Evolutionary conservation across 768 basidiomycete species (phyloP).

Genomic region (Multifurca ochricompacta): DNA sequence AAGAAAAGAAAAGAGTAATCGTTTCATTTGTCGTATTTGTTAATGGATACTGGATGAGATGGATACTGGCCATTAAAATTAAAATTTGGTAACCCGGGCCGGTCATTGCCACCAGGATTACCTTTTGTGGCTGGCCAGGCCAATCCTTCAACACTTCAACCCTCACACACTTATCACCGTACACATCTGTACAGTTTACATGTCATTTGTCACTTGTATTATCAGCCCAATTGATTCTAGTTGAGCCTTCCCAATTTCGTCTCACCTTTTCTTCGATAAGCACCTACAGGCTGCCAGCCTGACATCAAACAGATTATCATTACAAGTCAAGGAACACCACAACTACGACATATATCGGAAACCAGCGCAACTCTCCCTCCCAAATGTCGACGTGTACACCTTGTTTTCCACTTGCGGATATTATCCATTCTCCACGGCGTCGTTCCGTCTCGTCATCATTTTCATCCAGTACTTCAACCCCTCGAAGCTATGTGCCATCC

Average conservation of each 20-base stretch:
- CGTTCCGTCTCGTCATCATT: not conserved
- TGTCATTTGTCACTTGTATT: too few species aligned
- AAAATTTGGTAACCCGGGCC: too few species aligned
- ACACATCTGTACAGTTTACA: too few species aligned
- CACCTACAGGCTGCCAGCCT: too few species aligned
- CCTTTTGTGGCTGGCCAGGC: not conserved
- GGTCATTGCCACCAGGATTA: not conserved
- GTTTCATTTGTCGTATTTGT: too few species aligned
- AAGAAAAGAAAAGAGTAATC: too few species aligned
- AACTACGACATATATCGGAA: not conserved
- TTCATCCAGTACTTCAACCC: not conserved
- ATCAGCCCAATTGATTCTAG: too few species aligned
- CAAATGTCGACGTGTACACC: slow-evolving; percentile 11
- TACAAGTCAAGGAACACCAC: not conserved
- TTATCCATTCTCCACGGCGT: not conserved
- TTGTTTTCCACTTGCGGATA: slow-evolving; percentile 1
- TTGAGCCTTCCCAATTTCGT: not conserved
- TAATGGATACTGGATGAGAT: too few species aligned
- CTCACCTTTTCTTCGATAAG: not conserved
- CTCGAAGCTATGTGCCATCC: not conserved
- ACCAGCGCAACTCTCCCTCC: not conserved
- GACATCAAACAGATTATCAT: too few species aligned
- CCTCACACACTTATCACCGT: too few species aligned
- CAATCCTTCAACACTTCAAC: too few species aligned
- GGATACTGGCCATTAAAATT: too few species aligned